A percentile compares a stretch with the other conserved stretches of the same genome.
Evolutionary conservation across 2,329 filamentous ascomycete genomes (phyloP).

Genomic region (Capronia epimyces): DNA sequence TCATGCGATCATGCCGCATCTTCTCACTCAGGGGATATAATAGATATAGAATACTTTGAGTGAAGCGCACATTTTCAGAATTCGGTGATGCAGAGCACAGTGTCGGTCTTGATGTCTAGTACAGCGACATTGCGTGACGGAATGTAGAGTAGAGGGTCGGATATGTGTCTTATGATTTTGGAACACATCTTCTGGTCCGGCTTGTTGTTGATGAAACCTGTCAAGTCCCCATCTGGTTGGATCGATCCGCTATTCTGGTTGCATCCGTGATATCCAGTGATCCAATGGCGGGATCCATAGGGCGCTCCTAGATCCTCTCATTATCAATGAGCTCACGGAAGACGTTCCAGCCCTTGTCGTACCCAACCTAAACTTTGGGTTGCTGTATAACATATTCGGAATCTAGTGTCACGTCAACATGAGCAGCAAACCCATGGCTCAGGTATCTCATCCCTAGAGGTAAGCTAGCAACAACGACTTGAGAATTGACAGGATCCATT

Average conservation of each 20-base stretch:
- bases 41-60: slow-evolving; percentile 17
- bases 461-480: background rate
- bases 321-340: slow-evolving; percentile 1
- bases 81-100: slow-evolving; percentile 14
- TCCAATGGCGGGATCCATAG: slow-evolving; percentile 18
- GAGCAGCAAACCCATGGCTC: slow-evolving; percentile 3
- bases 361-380: background rate
- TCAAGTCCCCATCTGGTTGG: slow-evolving; percentile 21
- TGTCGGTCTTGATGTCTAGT: slow-evolving; percentile 21
- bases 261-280: slow-evolving; percentile 19
- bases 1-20: slow-evolving; percentile 16
- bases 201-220: slow-evolving; percentile 7
- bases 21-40: slow-evolving; percentile 15
- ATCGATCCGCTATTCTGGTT: slow-evolving; percentile 18
- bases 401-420: slow-evolving; percentile 4
- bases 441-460: slow-evolving; percentile 6
- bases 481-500: slow-evolving; percentile 5
- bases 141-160: slow-evolving; percentile 17
- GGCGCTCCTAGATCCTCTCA: slow-evolving; percentile 22
- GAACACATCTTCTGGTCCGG: slow-evolving; percentile 13
- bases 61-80: slow-evolving; percentile 16
- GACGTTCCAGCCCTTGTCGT: background rate
- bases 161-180: slow-evolving; percentile 15
- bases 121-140: slow-evolving; percentile 18
- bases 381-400: background rate